Evolutionary conservation across 495 filamentous ascomycete genomes (phyloP), one percentile per base, ranked within the genome.

Genomic region (Hypoxylon fuscum): DNA sequence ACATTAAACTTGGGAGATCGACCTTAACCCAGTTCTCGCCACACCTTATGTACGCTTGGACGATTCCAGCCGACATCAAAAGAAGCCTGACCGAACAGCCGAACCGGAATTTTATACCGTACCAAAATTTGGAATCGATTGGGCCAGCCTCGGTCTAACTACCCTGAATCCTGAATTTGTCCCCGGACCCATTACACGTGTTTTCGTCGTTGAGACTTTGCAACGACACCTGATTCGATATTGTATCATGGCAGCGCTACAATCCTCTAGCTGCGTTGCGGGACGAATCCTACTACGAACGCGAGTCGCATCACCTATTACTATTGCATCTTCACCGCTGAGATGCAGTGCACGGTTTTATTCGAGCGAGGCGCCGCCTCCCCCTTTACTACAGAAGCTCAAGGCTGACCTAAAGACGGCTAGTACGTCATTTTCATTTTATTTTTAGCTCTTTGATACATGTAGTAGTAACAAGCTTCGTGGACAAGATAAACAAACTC

Each of bases 361-460:
- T 69, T 79, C 76, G 22, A 71, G 72, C 58, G 74, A 50, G 10
- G 55, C 68, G 15, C 64, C 72, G 9, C 59, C 75, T 1, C 75
- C 77, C 27, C 75, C 76, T 6, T 71, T 80, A 4, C 69, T 79
- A 15, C 60, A 72, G 40, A 82, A 71, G 64, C 59, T 80, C 53
- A 86, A 84, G 48, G 73, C 71, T 41, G 85, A 88, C 58, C 72
- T 88, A 49, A 88, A 88, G 70, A 70, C 76, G 31, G 83, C 85
- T 42, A 85, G 62, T 65, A 55, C 55, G 62, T 60, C 35, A 38
- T 7, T 7, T 38, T n/a, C n/a, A n/a, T n/a, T n/a, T n/a, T n/a
- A n/a, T n/a, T n/a, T 14, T 38, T 15, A n/a, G 35, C 11, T 14
- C 31, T 12, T 10, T 34, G 8, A 34, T 11, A 34, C 8, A 34